A percentile compares a stretch with the other conserved stretches of the same genome.
phyloP scores from a whole-genome alignment of 805 yeast species.

The Wickerhamomyces subpelliculosus region DNA sequence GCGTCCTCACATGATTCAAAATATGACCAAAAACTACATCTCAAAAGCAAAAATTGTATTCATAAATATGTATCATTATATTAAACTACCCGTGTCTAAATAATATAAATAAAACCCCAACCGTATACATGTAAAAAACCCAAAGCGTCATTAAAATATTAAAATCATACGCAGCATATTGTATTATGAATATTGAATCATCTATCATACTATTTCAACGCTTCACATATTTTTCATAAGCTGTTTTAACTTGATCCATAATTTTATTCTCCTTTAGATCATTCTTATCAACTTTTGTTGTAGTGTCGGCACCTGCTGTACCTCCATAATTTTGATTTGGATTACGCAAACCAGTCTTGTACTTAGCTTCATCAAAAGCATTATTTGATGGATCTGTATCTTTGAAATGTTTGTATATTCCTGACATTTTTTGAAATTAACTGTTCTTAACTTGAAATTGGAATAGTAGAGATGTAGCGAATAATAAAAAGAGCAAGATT shows the following conservation, averaged over 20 bases:
- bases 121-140: too few species aligned
- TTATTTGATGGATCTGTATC: background rate
- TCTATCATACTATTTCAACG: background rate
- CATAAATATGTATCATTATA: too few species aligned
- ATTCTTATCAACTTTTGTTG: slow-evolving; percentile 3
- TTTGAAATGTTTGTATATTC: background rate
- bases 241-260: slow-evolving; percentile 11
- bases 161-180: too few species aligned
- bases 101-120: too few species aligned
- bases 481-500: background rate
- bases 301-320: slow-evolving; percentile 8
- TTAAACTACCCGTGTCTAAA: too few species aligned
- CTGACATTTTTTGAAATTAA: background rate
- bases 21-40: too few species aligned
- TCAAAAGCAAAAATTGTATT: too few species aligned
- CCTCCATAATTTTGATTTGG: slow-evolving; percentile 9
- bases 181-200: slow-evolving; percentile 1
- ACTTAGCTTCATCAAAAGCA: background rate
- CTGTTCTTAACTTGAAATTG: too few species aligned
- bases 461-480: background rate
- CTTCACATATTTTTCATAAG: slow-evolving; percentile 9
- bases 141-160: too few species aligned
- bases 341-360: background rate
- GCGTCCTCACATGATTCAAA: too few species aligned
- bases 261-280: slow-evolving; percentile 7